phyloP scores from a whole-genome alignment of 306 rosid species.

The Urtica urens region DNA sequence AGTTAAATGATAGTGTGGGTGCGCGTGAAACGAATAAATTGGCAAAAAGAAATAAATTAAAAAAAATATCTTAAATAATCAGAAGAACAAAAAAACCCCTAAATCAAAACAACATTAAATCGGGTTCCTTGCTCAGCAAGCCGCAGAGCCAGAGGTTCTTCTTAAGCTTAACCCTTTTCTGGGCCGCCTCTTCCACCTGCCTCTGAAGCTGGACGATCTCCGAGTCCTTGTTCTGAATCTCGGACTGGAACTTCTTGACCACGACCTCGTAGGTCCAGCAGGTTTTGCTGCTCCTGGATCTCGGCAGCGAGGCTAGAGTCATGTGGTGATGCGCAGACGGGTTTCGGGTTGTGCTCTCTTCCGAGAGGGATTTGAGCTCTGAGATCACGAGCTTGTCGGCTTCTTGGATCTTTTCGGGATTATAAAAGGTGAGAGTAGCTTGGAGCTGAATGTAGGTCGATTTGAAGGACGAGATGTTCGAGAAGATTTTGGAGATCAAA shows the following conservation, averaged over 20 bases:
- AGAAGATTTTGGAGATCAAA: slow-evolving; percentile 62
- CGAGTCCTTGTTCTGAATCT: slow-evolving; percentile 90
- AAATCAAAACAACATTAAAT: no score
- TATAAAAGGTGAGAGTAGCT: slow-evolving; percentile 95
- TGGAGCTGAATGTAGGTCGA: slow-evolving; percentile 93
- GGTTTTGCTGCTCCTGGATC: slow-evolving; percentile 96
- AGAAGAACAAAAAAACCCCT: no score
- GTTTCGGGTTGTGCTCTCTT: slow-evolving; percentile 95
- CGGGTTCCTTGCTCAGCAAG: slow-evolving; percentile 75
- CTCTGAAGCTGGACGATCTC: slow-evolving; percentile 83
- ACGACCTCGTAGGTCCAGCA: slow-evolving; percentile 91
- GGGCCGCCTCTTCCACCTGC: slow-evolving; percentile 91
- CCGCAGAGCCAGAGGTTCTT: slow-evolving; percentile 94
- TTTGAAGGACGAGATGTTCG: slow-evolving; percentile 82
- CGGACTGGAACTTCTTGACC: slow-evolving; percentile 99
- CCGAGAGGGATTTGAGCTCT: slow-evolving; percentile 84
- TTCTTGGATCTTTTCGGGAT: slow-evolving; percentile 86
- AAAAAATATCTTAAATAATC: no score
- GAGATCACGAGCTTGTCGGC: slow-evolving; percentile 85
- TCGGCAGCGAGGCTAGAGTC: slow-evolving; percentile 99
- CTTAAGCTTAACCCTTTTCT: slow-evolving; percentile 66
- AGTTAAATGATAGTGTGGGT: no score
- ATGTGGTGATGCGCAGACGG: slow-evolving; percentile 82
- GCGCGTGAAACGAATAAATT: no score
- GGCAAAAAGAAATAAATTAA: no score